Percentiles rank a stretch among this genome's conserved stretches.
Evolutionary conservation across 2,329 filamentous ascomycete genomes (phyloP).

Genomic region (Cercospora canescens): DNA sequence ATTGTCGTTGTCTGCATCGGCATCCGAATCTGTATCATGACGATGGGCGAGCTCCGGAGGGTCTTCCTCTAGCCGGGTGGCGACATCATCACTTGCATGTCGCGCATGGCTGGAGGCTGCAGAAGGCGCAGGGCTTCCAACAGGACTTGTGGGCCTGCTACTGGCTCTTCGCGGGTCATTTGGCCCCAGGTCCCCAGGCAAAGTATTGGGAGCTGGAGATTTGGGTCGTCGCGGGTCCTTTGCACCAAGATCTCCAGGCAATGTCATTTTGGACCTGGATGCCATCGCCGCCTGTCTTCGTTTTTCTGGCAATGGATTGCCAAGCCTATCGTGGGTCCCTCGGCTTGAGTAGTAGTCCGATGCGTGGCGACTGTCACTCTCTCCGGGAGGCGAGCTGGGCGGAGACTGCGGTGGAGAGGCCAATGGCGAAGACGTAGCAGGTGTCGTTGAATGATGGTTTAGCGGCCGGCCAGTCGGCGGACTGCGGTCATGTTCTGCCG

Average conservation of each 20-base stretch:
- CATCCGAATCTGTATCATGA: slow-evolving; percentile 28
- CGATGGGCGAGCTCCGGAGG: slow-evolving; percentile 26
- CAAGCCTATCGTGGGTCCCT: slow-evolving; percentile 32
- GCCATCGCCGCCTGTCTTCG: slow-evolving; percentile 32
- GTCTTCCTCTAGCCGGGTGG: slow-evolving; percentile 30
- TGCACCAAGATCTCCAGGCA: slow-evolving; percentile 40
- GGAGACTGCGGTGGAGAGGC: slow-evolving; percentile 29
- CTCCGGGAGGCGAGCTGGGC: slow-evolving; percentile 27
- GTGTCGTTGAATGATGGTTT: slow-evolving; percentile 5
- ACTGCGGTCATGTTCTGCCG: background rate
- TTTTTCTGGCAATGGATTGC: slow-evolving; percentile 32
- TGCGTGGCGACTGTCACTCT: slow-evolving; percentile 12
- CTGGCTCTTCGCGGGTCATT: slow-evolving; percentile 31
- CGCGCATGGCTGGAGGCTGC: slow-evolving; percentile 23
- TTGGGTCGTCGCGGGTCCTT: slow-evolving; percentile 37
- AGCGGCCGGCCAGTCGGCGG: background rate
- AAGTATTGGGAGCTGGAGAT: slow-evolving; percentile 30
- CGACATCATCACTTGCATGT: slow-evolving; percentile 28
- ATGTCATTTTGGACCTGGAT: slow-evolving; percentile 30
- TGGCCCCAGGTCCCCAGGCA: slow-evolving; percentile 36
- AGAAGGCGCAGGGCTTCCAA: slow-evolving; percentile 30
- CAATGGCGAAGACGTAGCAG: slow-evolving; percentile 8
- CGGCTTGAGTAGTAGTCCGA: slow-evolving; percentile 32
- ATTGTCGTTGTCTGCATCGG: slow-evolving; percentile 36
- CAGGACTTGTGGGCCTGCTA: slow-evolving; percentile 25